A percentile compares a stretch with the other conserved stretches of the same genome.
phyloP scores from a whole-genome alignment of 1,139 yeast species.

The Magnusiomyces ingens region DNA sequence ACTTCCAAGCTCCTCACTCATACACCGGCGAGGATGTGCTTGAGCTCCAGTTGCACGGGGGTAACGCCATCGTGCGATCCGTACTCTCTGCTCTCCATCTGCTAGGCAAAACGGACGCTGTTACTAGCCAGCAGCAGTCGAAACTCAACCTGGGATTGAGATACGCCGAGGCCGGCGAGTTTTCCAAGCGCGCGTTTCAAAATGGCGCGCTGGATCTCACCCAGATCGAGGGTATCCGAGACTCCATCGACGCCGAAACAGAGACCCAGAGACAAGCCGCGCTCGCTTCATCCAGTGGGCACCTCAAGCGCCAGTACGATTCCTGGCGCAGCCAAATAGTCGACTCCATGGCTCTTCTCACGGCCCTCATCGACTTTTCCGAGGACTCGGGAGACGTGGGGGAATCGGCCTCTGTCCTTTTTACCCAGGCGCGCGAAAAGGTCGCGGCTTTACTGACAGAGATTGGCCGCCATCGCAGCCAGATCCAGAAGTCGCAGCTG shows the following conservation, averaged over 20 bases:
- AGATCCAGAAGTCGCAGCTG: slow-evolving; percentile 55
- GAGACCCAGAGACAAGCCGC: slow-evolving; percentile 80
- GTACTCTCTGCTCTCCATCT: slow-evolving; percentile 45
- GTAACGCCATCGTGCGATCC: slow-evolving; percentile 71
- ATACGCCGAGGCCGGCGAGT: slow-evolving; percentile 91
- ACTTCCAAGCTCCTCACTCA: slow-evolving; percentile 67
- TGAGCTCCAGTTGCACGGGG: slow-evolving; percentile 91
- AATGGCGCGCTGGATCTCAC: slow-evolving; percentile 67
- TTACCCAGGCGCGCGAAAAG: slow-evolving; percentile 43
- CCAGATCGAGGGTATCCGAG: slow-evolving; percentile 84
- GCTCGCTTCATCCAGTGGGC: slow-evolving; percentile 64
- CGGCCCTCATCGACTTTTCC: slow-evolving; percentile 82
- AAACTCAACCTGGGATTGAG: slow-evolving; percentile 38
- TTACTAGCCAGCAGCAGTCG: slow-evolving; percentile 12
- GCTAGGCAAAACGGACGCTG: not conserved
- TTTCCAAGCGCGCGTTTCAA: slow-evolving; percentile 72
- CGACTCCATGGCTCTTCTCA: slow-evolving; percentile 60
- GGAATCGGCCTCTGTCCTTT: slow-evolving; percentile 38
- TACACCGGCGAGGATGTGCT: slow-evolving; percentile 90
- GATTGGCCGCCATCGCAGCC: slow-evolving; percentile 37
- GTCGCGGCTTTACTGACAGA: slow-evolving; percentile 41
- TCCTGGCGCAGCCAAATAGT: slow-evolving; percentile 66
- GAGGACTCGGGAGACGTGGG: slow-evolving; percentile 82
- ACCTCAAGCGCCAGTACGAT: slow-evolving; percentile 47
- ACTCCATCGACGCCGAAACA: slow-evolving; percentile 89